Percentiles rank a stretch among this genome's conserved stretches.
Conservation (phyloP, 176 grass and related monocot species). For the Eleusine coracana region DNA sequence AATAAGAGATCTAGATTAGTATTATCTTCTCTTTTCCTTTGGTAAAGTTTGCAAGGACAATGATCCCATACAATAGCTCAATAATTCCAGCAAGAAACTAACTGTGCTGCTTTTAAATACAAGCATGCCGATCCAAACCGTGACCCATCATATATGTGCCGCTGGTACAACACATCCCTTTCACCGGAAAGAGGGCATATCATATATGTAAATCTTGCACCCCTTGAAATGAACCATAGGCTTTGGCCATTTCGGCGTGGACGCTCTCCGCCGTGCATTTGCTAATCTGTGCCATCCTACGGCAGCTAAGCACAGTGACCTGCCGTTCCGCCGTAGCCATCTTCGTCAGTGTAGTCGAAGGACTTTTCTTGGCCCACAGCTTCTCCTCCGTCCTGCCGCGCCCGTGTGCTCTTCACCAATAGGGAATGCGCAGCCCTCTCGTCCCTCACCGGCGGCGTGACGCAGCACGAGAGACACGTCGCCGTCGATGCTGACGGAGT, state of each 20-base stretch:
- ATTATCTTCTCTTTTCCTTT: too few species aligned
- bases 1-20: too few species aligned
- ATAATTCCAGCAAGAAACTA: too few species aligned
- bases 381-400: not conserved
- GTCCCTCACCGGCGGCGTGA: not conserved
- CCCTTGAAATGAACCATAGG: conserved; percentile 30
- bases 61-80: too few species aligned
- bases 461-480: conserved; percentile 2
- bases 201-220: conserved; percentile 18
- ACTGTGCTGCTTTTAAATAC: not conserved
- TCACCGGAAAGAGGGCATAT: not conserved
- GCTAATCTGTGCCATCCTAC: conserved; percentile 24
- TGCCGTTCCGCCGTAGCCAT: not conserved
- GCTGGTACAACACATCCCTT: not conserved
- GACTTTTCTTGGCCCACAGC: conserved; percentile 20
- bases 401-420: conserved; percentile 3
- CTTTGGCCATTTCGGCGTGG: conserved; percentile 23
- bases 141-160: not conserved
- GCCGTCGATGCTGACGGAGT: conserved; percentile 24
- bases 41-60: too few species aligned
- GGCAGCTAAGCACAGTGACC: not conserved
- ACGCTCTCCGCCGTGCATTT: conserved; percentile 13
- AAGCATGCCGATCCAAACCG: conserved; percentile 36
- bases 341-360: not conserved
- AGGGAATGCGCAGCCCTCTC: not conserved